Evolutionary conservation across 2,329 filamentous ascomycete species (phyloP), one percentile per base, ranked within the genome.

Genomic region (Aulographum hederae): DNA sequence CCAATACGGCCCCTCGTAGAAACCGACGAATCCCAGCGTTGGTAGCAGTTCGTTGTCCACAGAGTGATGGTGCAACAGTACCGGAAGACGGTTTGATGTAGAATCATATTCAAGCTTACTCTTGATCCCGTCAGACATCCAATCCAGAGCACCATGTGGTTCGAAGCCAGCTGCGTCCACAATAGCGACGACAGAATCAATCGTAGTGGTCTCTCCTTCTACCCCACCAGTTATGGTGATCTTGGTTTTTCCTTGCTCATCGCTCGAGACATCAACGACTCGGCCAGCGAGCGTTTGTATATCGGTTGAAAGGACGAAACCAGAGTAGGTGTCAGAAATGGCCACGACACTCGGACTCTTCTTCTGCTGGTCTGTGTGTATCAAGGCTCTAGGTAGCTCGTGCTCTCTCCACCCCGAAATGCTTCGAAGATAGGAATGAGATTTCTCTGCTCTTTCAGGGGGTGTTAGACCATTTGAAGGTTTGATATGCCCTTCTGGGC

Each of bases 1-100:
- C 81, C 81, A 91, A 48, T 81, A 89, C 0, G 80, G 79, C 0
- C 78, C 78, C 37, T 81, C 67, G 46, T 91, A 91, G 51, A 84
- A 82, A 1, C 81, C 81, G 1, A 89, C 73, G 43, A 89, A 85
- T 1, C 78, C 79, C 0, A 89, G 54, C 4, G 66, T 67, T 0
- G 73, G 65, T 0, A 84, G 50, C 0, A 60, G 54, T 0, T 65
- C 63, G 35, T 74, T 68, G 34, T 73, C 58, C 0, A 73, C 73
- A 1, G 67, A 69, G 39, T 79, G 73, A 31, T 76, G 73, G 15
- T 75, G 69, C 1, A 89, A 58, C 0, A 76, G 66, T 1, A 80
- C 48, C 0, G 74, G 72, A n/a, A 74, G 61, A 30, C 65, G 63
- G 12, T 56, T 47, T 37, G 70, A 63, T 1, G 48, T 43, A 0